phyloP scores from a whole-genome alignment of 768 basidiomycete genomes.

The Ramaria rubella region DNA sequence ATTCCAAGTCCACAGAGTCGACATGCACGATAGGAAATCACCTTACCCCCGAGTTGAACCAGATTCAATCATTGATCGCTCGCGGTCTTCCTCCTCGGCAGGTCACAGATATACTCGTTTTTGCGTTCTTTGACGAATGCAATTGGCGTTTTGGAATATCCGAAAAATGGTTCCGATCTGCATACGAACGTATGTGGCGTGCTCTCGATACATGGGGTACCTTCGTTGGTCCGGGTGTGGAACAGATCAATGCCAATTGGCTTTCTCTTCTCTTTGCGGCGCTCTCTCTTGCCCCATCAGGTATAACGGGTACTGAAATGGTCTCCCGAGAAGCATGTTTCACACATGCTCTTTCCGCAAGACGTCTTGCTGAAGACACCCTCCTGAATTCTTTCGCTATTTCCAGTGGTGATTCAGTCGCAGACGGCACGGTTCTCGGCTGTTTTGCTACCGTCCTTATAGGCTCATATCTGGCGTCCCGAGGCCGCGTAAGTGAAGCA shows the following conservation, averaged over 20 bases:
- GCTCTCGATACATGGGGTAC: constrained; percentile 27
- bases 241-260: constrained; percentile 44
- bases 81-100: constrained; percentile 19
- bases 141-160: constrained; percentile 50
- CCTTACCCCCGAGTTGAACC: constrained; percentile 29
- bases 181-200: constrained; percentile 42
- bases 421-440: constrained; percentile 41
- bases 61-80: constrained; percentile 32
- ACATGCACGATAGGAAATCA: constrained; percentile 25
- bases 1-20: constrained; percentile 36
- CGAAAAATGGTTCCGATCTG: constrained; percentile 40
- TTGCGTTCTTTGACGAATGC: constrained; percentile 36
- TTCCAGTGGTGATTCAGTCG: constrained; percentile 22
- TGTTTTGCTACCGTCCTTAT: constrained; percentile 42
- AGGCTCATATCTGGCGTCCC: constrained; percentile 38
- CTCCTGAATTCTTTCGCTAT: constrained; percentile 30
- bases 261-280: constrained; percentile 44
- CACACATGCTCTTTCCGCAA: constrained; percentile 38
- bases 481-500: constrained; percentile 40
- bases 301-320: constrained; percentile 7
- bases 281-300: constrained; percentile 36
- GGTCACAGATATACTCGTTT: constrained; percentile 15
- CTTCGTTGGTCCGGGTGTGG: constrained; percentile 20
- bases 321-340: constrained; percentile 27
- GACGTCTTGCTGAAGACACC: constrained; percentile 41